Base-by-base conservation (phyloP, 176 grass and related monocot species). In the Paspalum notatum region DNA sequence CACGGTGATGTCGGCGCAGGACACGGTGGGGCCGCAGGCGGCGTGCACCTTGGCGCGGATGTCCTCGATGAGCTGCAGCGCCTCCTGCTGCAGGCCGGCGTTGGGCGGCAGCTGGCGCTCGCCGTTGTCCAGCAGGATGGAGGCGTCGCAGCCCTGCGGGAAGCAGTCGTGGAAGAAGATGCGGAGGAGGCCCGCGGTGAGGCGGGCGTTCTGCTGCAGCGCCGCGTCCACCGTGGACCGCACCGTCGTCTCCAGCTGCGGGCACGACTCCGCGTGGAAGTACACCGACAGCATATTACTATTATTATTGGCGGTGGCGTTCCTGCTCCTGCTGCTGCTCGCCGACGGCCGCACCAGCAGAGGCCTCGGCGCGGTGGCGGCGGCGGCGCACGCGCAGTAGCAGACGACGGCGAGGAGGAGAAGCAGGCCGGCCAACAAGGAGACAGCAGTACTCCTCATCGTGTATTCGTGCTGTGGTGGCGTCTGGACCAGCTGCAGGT, bases 141-240 rank as follows among this genome's bases (percentile, higher is more conserved):
- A 91, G 7, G 82, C 90, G 75, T 91, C 90, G 63, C 90, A 91
- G 0, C 85, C 80, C 86, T 77, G 80, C 14, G 81, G 79, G 74
- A 88, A 88, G 86, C 86, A 88, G 86, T 88, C 86, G 65, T 88
- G 86, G 80, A 83, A 83, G 41, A 83, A 83, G 74, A 88, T 16
- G 7, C 86, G 86, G 59, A 88, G 80, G 8, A 88, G 80, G 2
- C 86, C 86, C 57, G 86, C 74, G 67, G 74, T 76, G 22, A 83
- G 55, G 2, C 74, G 80, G 9, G 60, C 61, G 48, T 88, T 51
- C 20, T 18, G 62, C 4, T 16, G 4, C 14, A 88, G 38, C 18
- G 57, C 80, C 18, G 22, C 37, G 39, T 42, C 58, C 18, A 88
- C 50, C 25, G 38, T 21, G 38, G 46, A 24, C 5, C 74, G 74